phyloP scores from a whole-genome alignment of 768 basidiomycete species.

The Lactarius psammicola region DNA sequence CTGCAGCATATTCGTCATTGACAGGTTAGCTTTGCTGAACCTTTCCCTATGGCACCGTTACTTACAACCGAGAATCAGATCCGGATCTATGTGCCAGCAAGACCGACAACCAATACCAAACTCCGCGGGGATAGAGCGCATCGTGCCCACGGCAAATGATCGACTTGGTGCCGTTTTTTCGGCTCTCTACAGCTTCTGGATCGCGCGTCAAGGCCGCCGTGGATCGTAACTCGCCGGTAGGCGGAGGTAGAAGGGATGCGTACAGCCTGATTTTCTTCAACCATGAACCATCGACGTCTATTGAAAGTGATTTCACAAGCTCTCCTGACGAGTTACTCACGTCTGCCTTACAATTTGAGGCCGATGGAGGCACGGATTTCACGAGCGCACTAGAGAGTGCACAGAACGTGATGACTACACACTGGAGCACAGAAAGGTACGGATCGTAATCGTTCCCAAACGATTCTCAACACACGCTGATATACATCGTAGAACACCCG shows the following conservation, averaged over 20 bases:
- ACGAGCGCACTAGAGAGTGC: slow-evolving; percentile 40
- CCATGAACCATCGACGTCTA: slow-evolving; percentile 24
- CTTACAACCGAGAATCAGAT: slow-evolving; percentile 37
- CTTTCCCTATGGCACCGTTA: not conserved
- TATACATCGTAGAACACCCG: slow-evolving; percentile 40
- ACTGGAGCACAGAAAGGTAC: slow-evolving; percentile 53
- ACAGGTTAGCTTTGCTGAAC: slow-evolving; percentile 36
- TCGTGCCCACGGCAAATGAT: slow-evolving; percentile 42
- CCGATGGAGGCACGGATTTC: slow-evolving; percentile 46
- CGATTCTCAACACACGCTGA: slow-evolving; percentile 7
- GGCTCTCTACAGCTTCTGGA: slow-evolving; percentile 55
- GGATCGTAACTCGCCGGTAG: slow-evolving; percentile 29
- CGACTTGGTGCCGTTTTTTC: slow-evolving; percentile 59
- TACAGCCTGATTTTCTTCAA: slow-evolving; percentile 57
- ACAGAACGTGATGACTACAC: slow-evolving; percentile 40
- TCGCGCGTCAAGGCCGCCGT: slow-evolving; percentile 46
- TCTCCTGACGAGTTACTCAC: slow-evolving; percentile 46
- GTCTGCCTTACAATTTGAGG: slow-evolving; percentile 36
- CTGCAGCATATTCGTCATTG: slow-evolving; percentile 51
- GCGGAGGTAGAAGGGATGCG: slow-evolving; percentile 45
- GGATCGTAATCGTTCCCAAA: not conserved
- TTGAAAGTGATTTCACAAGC: slow-evolving; percentile 48
- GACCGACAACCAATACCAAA: slow-evolving; percentile 47
- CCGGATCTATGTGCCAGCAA: slow-evolving; percentile 45
- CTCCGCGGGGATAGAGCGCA: slow-evolving; percentile 42